A percentile compares a stretch with the other conserved stretches of the same genome.
Evolutionary conservation across 2,329 filamentous ascomycete species (phyloP).

Genomic region (Aspergillus pseudoterreus): DNA sequence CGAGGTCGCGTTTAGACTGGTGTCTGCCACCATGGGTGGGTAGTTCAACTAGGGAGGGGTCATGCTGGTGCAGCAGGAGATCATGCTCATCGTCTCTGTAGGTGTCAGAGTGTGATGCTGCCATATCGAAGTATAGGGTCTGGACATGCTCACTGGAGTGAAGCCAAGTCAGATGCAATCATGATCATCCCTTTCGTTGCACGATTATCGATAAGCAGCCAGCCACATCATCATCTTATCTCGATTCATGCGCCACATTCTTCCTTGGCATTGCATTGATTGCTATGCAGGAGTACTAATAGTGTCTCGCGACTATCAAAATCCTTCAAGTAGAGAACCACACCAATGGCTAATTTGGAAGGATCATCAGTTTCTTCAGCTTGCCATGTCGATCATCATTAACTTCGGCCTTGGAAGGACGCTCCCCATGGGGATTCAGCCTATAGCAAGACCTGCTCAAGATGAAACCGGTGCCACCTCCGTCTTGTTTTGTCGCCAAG

Average conservation of each 20-base stretch:
- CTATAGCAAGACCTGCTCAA: neutral
- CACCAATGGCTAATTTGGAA: no score
- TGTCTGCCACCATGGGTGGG: no score
- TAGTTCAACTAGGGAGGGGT: neutral
- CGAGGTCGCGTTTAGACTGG: neutral
- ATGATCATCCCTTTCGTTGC: neutral
- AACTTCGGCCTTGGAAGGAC: no score
- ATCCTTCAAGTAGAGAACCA: no score
- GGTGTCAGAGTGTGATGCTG: neutral
- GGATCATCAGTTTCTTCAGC: no score
- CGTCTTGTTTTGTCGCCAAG: neutral
- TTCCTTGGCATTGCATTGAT: neutral
- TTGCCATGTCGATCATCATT: no score
- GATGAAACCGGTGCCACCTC: neutral
- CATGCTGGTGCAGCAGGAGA: neutral
- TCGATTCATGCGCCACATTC: neutral
- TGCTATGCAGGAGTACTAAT: no score
- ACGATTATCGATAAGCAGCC: neutral
- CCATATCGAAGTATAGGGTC: neutral
- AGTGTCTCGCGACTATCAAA: no score
- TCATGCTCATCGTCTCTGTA: neutral
- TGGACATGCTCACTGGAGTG: no score
- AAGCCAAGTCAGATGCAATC: no score
- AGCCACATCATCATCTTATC: neutral
- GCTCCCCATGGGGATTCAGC: neutral